Base-by-base conservation (phyloP, 345 rosid genomes). In the Noccaea caerulescens region DNA sequence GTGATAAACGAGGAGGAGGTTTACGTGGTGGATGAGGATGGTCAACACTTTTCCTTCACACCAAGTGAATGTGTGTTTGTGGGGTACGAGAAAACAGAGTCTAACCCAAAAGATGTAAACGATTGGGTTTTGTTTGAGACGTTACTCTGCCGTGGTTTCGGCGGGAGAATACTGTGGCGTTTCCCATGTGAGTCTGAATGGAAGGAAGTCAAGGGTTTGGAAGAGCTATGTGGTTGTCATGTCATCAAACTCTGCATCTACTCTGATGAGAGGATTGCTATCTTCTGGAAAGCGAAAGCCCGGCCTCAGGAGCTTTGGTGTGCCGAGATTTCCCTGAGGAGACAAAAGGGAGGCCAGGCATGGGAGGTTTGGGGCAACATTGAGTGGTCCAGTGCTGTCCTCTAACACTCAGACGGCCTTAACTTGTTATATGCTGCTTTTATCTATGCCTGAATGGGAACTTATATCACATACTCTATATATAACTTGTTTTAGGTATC, bases 171-270 rank as follows among this genome's bases (percentile, higher is more conserved):
- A 39, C 11, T 59, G 3, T 59, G 64, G 50, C 25, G 49, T 42
- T 3, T 6, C 6, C 64, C 64, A 4, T 2, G 25, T 41, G 64
- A 59, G 11, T 11, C 23, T 33, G 2, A 6, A 7, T 59, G 49
- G 64, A 12, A 59, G 64, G 36, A 39, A 42, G 64, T 59, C 6
- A 59, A 59, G 36, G 50, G 64, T 25, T 42, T 59, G 36, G 11
- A 59, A 41, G 36, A 41, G 16, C 64, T 59, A 12, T 8, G 30
- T 25, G 30, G 30, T 25, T 25, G 3, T 25, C 3, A 47, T 36
- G 32, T 58, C 63, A 58, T 23, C 46, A 25, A 25, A 25, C 30
- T 25, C 30, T 25, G 30, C 30, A 1, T 25, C 30, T 2, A 1
- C 30, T 7, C 9, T 10, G 33, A 1, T 10, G 33, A 10, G 14